Conservation (phyloP, 2,329 filamentous ascomycete genomes). For the Trichoderma koningii region DNA sequence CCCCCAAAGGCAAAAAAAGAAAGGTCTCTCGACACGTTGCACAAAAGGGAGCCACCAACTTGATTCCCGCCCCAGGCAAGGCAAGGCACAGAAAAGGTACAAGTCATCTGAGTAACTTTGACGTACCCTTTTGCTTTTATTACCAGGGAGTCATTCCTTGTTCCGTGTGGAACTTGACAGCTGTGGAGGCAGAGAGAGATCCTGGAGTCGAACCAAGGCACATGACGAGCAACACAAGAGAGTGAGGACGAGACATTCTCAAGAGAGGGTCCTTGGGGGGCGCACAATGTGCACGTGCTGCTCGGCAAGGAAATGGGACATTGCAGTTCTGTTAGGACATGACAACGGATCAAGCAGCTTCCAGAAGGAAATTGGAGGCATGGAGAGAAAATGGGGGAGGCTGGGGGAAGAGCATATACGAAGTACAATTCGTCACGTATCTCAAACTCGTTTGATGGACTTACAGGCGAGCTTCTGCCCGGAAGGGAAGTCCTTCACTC, state of each 20-base stretch:
- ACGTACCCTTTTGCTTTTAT: background rate
- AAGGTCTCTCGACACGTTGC: background rate
- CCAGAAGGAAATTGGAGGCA: conserved; percentile 3
- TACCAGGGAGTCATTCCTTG: background rate
- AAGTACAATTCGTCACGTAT: no score
- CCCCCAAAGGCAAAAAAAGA: background rate
- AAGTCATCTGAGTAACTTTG: background rate
- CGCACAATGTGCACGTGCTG: conserved; percentile 9
- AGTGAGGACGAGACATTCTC: background rate
- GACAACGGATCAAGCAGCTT: conserved; percentile 9
- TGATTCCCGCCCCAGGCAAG: background rate
- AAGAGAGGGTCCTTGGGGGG: conserved; percentile 1
- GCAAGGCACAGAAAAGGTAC: background rate
- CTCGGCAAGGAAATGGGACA: conserved; percentile 13
- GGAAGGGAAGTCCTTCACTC: background rate
- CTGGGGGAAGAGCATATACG: background rate
- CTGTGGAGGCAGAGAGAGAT: background rate
- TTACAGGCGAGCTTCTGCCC: background rate
- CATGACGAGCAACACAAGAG: conserved; percentile 13
- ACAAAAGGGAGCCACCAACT: background rate
- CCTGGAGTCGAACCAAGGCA: background rate
- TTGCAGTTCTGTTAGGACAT: conserved; percentile 17
- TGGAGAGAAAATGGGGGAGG: background rate
- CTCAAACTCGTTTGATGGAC: background rate
- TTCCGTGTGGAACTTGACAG: conserved; percentile 13